phyloP scores from a whole-genome alignment of 352 stramenopile species.

The Peronospora farinosa region DNA sequence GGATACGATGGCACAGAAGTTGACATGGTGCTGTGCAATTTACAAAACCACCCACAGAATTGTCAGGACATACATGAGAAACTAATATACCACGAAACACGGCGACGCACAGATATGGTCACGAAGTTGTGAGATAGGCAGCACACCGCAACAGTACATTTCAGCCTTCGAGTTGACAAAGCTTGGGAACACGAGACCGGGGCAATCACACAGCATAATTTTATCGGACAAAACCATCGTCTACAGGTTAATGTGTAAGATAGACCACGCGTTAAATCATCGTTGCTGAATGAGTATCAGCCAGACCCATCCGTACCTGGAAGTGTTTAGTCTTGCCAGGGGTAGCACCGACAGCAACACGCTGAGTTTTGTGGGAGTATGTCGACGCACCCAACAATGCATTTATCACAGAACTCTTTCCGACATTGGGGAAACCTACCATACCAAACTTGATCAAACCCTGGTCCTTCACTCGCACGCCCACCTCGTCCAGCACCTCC shows the following conservation, averaged over 20 bases:
- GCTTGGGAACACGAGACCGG: conserved; percentile 98
- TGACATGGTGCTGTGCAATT: conserved; percentile 74
- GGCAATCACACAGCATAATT: conserved; percentile 99
- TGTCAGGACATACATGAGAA: conserved; percentile 4
- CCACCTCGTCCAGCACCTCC: conserved; percentile 49
- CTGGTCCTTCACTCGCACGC: conserved; percentile 73
- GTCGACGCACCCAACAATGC: conserved; percentile 95
- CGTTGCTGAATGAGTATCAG: not conserved
- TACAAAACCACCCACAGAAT: conserved; percentile 5
- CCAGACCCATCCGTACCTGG: conserved; percentile 51
- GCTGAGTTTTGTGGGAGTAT: conserved; percentile 91
- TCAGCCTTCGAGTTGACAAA: conserved; percentile 98
- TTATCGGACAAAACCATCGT: conserved; percentile 94
- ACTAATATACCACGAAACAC: not conserved
- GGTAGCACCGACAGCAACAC: conserved; percentile 95
- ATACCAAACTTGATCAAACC: conserved; percentile 92
- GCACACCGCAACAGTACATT: conserved; percentile 97
- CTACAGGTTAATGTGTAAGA: conserved; percentile 25
- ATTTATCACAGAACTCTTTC: conserved; percentile 99
- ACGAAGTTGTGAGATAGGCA: conserved; percentile 97
- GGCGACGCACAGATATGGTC: conserved; percentile 83
- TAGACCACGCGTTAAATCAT: conserved; percentile 1
- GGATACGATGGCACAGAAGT: conserved; percentile 92
- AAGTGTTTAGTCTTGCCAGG: conserved; percentile 99
- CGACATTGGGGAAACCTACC: conserved; percentile 99